phyloP scores from a whole-genome alignment of 1,139 yeast genomes.

The Waltiozyma sp. region DNA sequence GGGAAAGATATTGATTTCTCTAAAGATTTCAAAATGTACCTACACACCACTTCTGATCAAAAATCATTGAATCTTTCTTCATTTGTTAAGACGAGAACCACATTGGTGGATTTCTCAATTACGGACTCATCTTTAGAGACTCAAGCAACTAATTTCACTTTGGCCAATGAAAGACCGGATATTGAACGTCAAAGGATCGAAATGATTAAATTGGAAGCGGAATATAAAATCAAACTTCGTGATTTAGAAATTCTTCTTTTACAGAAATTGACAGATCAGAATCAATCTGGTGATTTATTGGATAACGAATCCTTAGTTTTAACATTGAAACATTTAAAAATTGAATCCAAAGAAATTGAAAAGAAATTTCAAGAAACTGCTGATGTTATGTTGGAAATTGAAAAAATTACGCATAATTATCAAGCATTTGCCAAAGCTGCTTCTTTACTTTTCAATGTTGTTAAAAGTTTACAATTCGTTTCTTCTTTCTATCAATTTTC shows the following conservation, averaged over 20 bases:
- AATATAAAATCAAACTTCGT: constrained; percentile 44
- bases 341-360: constrained; percentile 47
- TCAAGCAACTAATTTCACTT: constrained; percentile 48
- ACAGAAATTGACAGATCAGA: constrained; percentile 38
- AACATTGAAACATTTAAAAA: constrained; percentile 55
- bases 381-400: constrained; percentile 42
- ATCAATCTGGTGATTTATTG: constrained; percentile 42
- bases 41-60: constrained; percentile 45
- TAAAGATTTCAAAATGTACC: constrained; percentile 45
- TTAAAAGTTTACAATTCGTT: constrained; percentile 32
- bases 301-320: constrained; percentile 54
- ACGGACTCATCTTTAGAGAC: constrained; percentile 57
- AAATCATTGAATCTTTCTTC: constrained; percentile 37
- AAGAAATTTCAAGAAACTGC: constrained; percentile 44
- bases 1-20: constrained; percentile 58
- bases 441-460: constrained; percentile 36
- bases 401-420: constrained; percentile 35
- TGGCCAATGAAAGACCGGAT: constrained; percentile 53
- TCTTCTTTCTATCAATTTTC: constrained; percentile 51
- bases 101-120: constrained; percentile 58
- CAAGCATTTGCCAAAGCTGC: constrained; percentile 45
- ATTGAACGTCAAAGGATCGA: constrained; percentile 48
- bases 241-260: constrained; percentile 53
- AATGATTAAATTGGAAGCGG: constrained; percentile 44
- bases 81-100: constrained; percentile 50